Evolutionary conservation across 805 yeast species (phyloP), one percentile per base, ranked within the genome.

Genomic region (Spathaspora boniae): DNA sequence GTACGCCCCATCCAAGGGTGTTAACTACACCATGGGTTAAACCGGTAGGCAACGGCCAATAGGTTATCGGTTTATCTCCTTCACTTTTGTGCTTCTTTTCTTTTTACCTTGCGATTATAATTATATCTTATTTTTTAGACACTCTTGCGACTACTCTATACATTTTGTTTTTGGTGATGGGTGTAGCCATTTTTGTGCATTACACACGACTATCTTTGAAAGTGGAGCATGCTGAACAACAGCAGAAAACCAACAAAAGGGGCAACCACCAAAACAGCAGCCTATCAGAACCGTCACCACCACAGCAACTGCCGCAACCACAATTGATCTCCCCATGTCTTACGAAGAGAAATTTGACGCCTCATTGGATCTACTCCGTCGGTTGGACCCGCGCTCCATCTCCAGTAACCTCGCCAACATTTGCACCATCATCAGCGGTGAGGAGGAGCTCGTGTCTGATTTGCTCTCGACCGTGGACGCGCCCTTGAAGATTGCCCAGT

Each of bases 391-490:
- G 5, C 53, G 56, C 33, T 32, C 46, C 24, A 60, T 66, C 31
- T 28, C 58, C 17, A 36, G 44, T 20, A 66, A 67, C 47, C 54
- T 66, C 36, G 49, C 51, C 26, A 50, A 58, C 35, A 53, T 67
- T 20, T 66, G 72, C 45, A 54, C 63, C 4, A 51, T 67, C 16
- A 48, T 60, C 27, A 59, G 86, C 8, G 50, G 46, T 28, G 45
- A 44, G 8, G 66, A 62, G 26, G 82, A 76, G 20, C 60, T 89
- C 22, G 94, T 96, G 2, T 95, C 84, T 54, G 98, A 91, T 45
- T 68, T 91, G 41, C 68, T 91, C 32, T 76, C 95, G 4, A 75
- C 93, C 0, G 88, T 91, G 9, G 98, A 91, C 60, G 80, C 82
- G 34, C 98, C 98, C 17, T 68, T 91, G 47, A 61, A 65, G 26